Evolutionary conservation across 2,329 filamentous ascomycete species (phyloP).

Genomic region (Xylariaceae sp.): DNA sequence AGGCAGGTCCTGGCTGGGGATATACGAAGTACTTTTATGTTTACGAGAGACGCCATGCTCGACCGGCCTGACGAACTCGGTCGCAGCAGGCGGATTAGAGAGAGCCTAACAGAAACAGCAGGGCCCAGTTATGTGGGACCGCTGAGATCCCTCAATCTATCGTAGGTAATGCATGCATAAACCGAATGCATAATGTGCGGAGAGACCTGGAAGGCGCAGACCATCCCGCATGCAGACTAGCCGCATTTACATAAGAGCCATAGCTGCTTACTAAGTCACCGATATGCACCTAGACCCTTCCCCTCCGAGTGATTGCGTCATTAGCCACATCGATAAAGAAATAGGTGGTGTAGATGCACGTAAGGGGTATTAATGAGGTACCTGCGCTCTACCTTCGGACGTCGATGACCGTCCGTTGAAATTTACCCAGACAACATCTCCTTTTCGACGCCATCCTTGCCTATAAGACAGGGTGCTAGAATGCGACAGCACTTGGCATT

Average conservation of each 20-base stretch:
- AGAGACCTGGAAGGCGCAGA: neutral
- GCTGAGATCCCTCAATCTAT: conserved; percentile 9
- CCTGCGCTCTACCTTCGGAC: neutral
- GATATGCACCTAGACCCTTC: neutral
- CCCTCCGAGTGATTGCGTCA: conserved; percentile 20
- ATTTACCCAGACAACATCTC: neutral
- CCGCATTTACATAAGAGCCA: neutral
- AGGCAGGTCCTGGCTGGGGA: neutral
- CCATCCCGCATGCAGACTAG: neutral
- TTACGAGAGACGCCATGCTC: neutral
- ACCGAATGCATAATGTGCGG: neutral
- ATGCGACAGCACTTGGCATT: neutral
- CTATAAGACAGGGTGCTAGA: neutral
- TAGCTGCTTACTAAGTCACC: neutral
- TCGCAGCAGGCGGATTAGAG: neutral
- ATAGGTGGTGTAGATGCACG: neutral
- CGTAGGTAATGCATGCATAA: neutral
- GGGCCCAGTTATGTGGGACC: conserved; percentile 2
- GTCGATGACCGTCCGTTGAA: neutral
- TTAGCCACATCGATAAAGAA: conserved; percentile 15
- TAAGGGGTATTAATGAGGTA: neutral
- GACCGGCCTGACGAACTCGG: neutral
- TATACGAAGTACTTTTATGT: neutral
- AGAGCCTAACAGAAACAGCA: neutral
- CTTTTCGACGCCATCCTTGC: neutral